Percentiles rank a stretch among this genome's conserved stretches.
phyloP scores from a whole-genome alignment of 257 asterid species.

The Solanum bulbocastanum region DNA sequence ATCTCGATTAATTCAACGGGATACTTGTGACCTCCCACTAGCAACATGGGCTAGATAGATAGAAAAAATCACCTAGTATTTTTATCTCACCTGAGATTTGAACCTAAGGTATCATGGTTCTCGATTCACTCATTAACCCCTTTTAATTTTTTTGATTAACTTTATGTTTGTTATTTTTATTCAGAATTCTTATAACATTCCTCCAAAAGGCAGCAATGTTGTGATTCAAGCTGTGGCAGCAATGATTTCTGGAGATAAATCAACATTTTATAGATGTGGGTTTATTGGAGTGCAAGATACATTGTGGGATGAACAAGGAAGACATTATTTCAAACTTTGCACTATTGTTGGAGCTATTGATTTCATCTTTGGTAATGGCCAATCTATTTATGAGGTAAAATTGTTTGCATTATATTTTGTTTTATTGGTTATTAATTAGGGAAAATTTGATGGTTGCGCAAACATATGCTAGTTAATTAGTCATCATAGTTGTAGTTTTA shows the following conservation, averaged over 20 bases:
- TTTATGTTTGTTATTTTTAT: not conserved
- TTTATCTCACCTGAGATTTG: not conserved
- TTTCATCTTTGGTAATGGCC: constrained; percentile 16
- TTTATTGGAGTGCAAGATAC: constrained; percentile 6
- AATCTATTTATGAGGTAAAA: constrained; percentile 6
- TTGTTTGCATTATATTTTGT: not conserved
- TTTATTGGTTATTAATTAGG: not conserved
- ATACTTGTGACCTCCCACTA: no score
- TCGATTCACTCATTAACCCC: not conserved
- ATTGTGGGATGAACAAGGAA: constrained; percentile 3
- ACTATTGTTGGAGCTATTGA: constrained; percentile 9
- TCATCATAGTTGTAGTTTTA: no score
- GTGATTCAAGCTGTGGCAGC: not conserved
- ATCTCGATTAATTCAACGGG: not conserved
- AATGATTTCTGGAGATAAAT: constrained; percentile 1
- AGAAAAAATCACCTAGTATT: no score
- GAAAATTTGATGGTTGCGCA: no score
- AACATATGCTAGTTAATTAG: no score
- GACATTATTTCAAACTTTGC: constrained; percentile 7
- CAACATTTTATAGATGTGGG: constrained; percentile 5
- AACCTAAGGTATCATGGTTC: not conserved
- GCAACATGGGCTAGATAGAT: not conserved
- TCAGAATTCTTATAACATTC: constrained; percentile 6
- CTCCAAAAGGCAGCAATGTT: not conserved
- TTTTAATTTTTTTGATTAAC: not conserved